Evolutionary conservation across 2,329 filamentous ascomycete genomes (phyloP).

Genomic region (Mycosphaerella arachidis): DNA sequence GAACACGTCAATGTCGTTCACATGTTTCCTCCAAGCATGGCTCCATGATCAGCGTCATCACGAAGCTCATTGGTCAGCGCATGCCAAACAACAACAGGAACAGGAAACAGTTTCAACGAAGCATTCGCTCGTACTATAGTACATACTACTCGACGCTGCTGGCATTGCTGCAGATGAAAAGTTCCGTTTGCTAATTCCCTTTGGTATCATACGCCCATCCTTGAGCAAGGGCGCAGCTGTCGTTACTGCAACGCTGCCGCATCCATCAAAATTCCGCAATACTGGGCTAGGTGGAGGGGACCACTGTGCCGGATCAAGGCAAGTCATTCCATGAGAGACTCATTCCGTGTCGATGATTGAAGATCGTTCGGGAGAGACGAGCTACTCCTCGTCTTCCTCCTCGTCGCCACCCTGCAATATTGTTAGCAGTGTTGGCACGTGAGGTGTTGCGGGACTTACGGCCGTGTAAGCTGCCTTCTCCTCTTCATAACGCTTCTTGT

Average conservation of each 20-base stretch:
- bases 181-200: constrained; percentile 7
- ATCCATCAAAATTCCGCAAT: constrained; percentile 6
- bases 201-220: constrained; percentile 21
- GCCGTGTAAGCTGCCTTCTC: constrained; percentile 87
- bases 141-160: constrained; percentile 13
- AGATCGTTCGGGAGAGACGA: not conserved
- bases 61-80: not conserved
- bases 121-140: constrained; percentile 10
- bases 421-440: constrained; percentile 15
- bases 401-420: constrained; percentile 31
- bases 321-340: not conserved
- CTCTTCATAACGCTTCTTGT: constrained; percentile 99
- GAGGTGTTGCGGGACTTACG: constrained; percentile 50
- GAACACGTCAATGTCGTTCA: no score
- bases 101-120: not conserved
- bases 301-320: not conserved
- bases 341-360: not conserved
- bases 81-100: not conserved
- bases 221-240: constrained; percentile 20
- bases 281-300: constrained; percentile 4
- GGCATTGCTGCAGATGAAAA: constrained; percentile 14
- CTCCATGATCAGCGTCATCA: not conserved
- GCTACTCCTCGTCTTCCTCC: constrained; percentile 37
- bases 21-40: not conserved
- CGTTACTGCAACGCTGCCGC: constrained; percentile 11